Evolutionary conservation across 805 yeast species (phyloP), one percentile per base, ranked within the genome.

Genomic region (Barnettozyma vustinii): DNA sequence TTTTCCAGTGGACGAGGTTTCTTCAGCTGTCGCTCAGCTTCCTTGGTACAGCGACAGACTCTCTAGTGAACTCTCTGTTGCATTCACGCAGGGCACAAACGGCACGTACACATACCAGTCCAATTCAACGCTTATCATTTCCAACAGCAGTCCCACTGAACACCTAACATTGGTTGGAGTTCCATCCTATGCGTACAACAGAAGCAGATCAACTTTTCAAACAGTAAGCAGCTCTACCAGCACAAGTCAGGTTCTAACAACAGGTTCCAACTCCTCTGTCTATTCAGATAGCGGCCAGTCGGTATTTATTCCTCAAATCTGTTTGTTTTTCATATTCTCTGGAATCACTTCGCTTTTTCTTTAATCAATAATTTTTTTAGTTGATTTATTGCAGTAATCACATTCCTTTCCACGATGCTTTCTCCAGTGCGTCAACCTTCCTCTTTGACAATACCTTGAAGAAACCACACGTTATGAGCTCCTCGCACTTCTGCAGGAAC

Each of bases 401-500:
- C 15, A 85, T 63, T 26, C 80, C 87, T 57, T 75, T 83, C 94
- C 94, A 87, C 5, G 80, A 64, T 15, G 81, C 71, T 58, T 84
- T 87, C 56, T 87, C 92, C 39, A 87, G 69, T 48, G 75, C 71
- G 56, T 86, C 90, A 27, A 79, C 77, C 62, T 80, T 81, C 15
- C 81, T 66, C 54, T 72, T 74, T 21, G 70, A 68, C 40, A 36
- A 26, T 8, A 76, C 76, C 54, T 80, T 81, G 18, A 88, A 61
- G 42, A 87, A 67, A 0, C 97, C 97, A 48, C 86, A 67, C 53
- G 77, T 68, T 50, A 80, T 78, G 50, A 90, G 70, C 60, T 89
- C 96, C 23, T 77, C 77, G 44, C 91, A 72, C 18, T 81, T 81
- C 56, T 86, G 91, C 52, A 86, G 67, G 61, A 90, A 90, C 79